Evolutionary conservation across 805 yeast genomes (phyloP).

Genomic region (Jamesozyma piceae): DNA sequence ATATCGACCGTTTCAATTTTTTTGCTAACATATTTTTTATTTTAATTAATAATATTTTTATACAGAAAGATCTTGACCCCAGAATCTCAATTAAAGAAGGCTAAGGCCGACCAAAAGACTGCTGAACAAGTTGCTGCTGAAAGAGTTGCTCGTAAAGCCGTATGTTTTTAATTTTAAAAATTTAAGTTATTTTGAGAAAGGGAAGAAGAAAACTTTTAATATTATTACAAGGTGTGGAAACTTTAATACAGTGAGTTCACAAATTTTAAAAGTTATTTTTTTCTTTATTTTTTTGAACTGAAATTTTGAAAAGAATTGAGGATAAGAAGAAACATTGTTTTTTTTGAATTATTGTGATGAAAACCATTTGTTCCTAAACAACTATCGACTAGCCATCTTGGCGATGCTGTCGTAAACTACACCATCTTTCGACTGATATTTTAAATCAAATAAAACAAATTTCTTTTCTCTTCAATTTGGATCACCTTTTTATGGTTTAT

Average conservation of each 20-base stretch:
- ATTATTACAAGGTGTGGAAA: background rate
- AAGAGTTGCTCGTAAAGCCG: slow-evolving; percentile 68
- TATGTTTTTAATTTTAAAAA: slow-evolving; percentile 55
- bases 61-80: slow-evolving; percentile 45
- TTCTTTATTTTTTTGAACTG: background rate
- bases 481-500: background rate
- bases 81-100: slow-evolving; percentile 79
- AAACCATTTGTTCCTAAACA: slow-evolving; percentile 39
- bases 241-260: slow-evolving; percentile 4
- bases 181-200: background rate
- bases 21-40: slow-evolving; percentile 9
- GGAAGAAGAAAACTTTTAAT: background rate
- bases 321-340: too few relatives aligned
- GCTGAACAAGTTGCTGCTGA: slow-evolving; percentile 73
- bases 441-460: background rate
- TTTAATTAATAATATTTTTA: slow-evolving; percentile 2
- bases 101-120: slow-evolving; percentile 68
- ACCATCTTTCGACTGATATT: slow-evolving; percentile 70
- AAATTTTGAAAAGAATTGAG: too few relatives aligned
- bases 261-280: background rate
- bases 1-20: background rate
- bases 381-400: slow-evolving; percentile 51
- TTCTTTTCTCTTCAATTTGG: background rate
- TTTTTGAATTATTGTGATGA: slow-evolving; percentile 33
- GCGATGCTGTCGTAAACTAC: slow-evolving; percentile 63